Conservation (phyloP, 1,284 basidiomycete species). For the Heliocybe sulcata region DNA sequence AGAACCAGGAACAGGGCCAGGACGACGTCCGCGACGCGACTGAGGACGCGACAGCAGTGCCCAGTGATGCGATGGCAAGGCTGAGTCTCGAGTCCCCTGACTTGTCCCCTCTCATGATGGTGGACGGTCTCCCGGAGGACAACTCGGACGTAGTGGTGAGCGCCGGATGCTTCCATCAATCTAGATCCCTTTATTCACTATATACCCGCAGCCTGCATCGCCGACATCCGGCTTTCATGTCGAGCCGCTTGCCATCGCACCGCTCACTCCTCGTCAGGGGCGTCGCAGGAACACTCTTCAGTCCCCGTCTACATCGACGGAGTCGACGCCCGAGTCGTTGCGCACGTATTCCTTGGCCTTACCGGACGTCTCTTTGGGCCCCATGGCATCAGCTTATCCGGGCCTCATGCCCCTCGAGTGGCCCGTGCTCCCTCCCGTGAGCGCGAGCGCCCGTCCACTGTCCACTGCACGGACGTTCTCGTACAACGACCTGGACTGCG, state of each 20-base stretch:
- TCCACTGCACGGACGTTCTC: background rate
- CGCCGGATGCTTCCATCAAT: background rate
- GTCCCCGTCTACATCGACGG: slow-evolving; percentile 3
- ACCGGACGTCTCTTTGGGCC: background rate
- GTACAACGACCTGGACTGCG: slow-evolving; percentile 1
- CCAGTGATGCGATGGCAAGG: slow-evolving; percentile 5
- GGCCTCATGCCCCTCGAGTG: background rate
- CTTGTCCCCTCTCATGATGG: background rate
- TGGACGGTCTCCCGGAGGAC: background rate
- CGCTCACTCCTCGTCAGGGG: background rate
- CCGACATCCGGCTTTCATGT: background rate
- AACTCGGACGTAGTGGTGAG: background rate
- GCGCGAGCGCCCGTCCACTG: background rate
- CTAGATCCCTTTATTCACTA: background rate
- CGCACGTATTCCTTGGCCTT: background rate
- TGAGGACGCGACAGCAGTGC: slow-evolving; percentile 1
- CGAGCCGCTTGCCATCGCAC: slow-evolving; percentile 3
- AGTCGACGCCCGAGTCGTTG: slow-evolving; percentile 9
- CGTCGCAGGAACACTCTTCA: background rate
- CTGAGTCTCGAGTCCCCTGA: background rate
- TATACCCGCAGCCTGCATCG: background rate
- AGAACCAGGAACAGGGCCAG: slow-evolving; percentile 28
- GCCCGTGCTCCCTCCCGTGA: slow-evolving; percentile 2
- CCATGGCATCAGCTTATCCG: background rate
- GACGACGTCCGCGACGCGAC: slow-evolving; percentile 8